Percentiles rank a stretch among this genome's conserved stretches.
These are phyloP conservation scores for Climacium dendroides DNA, from an alignment of 225 moss, liverwort and hornwort genomes.

Conservation along the genomic window DNA sequence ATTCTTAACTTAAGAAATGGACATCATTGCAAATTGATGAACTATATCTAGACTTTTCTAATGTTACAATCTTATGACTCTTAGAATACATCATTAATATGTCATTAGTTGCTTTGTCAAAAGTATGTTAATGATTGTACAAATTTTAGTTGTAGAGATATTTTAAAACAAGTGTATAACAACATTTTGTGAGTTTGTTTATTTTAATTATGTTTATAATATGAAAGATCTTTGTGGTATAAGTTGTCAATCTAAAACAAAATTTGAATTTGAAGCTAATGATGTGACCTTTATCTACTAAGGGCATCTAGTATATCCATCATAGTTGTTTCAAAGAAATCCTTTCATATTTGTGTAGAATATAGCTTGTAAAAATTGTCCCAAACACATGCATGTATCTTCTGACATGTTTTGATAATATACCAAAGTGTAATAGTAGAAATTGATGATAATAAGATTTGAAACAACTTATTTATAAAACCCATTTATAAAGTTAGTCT, in stretches of 20 bases:
- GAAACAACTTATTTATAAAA: no score
- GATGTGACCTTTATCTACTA: not conserved
- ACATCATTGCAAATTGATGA: not conserved
- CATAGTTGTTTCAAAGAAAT: no score
- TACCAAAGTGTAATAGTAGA: no score
- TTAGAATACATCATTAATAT: not conserved
- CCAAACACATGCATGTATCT: no score
- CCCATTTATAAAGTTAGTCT: not conserved
- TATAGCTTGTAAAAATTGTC: no score
- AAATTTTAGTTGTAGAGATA: not conserved
- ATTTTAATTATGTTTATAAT: not conserved
- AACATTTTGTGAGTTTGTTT: not conserved
- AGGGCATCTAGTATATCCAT: not conserved
- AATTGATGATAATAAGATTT: no score
- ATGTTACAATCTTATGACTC: not conserved
- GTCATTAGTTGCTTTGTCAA: not conserved
- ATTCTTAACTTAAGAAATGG: not conserved
- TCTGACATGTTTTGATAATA: no score
- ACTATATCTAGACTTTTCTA: not conserved
- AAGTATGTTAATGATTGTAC: not conserved
- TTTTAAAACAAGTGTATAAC: not conserved
- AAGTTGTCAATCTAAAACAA: not conserved
- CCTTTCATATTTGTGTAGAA: no score
- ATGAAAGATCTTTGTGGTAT: not conserved
- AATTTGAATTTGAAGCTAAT: not conserved